Base-by-base conservation (phyloP, 2,329 filamentous ascomycete genomes). In the Microascus cirrosus region DNA sequence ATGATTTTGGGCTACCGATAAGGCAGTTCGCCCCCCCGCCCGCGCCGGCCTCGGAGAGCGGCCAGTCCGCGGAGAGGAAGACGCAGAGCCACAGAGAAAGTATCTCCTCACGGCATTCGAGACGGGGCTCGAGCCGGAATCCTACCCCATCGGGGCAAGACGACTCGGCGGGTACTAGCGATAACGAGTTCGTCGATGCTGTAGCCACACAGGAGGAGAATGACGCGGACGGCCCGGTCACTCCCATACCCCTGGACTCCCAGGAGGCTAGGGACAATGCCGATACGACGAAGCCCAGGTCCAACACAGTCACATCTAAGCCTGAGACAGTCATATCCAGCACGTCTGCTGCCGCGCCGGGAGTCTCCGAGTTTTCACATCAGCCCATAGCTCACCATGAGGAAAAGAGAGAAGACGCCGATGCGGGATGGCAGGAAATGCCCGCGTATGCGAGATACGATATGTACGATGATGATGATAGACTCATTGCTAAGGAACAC, bases 401-500 rank as follows among this genome's bases (percentile, higher is more conserved):
- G 13, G 73, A 79, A 13, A 74, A 80, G 53, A 74, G 77, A 13
- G 71, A 80, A 2, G 75, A 81, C 2, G 83, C 83, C 6, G 87
- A 87, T n/a, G 85, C 75, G 1, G 83, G 79, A 56, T 99, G 94
- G 94, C 90, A 96, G 73, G 82, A 84, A 2, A 99, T 99, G 94
- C 94, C 93, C 1, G 85, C 94, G 1, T 90, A 92, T 66, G 94
- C 92, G 8, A 87, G 87, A 42, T 95, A 94, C 69, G 93, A 97
- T 71, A 88, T 96, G 63, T 99, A 97, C 70, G 90, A 99, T 68
- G 94, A 99, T 66, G 86, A 95, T 69, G 89, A 95, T 64, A 89
- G 82, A 63, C 78, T 99, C 32, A 79, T 99, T 62, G 94, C 94
- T 13, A 86, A 82, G 62, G 93, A 95, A 64, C 86, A 87, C 59